Evolutionary conservation across 2,329 filamentous ascomycete species (phyloP).

Genomic region (Microthyrium microscopicum): DNA sequence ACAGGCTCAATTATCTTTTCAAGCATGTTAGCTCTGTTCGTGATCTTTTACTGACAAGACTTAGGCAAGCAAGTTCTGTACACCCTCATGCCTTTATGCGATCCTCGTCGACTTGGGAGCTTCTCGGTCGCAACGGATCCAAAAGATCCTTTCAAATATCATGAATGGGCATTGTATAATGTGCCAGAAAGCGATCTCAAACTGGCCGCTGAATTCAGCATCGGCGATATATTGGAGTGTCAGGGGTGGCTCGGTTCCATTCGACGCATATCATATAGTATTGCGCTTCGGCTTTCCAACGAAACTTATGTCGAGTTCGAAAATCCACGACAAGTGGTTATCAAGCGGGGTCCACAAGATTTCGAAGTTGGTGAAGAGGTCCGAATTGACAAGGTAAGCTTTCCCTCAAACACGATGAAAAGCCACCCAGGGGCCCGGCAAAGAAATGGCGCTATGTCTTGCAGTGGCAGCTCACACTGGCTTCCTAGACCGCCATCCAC

Average conservation of each 20-base stretch:
- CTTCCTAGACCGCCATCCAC: no score
- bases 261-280: conserved; percentile 30
- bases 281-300: conserved; percentile 34
- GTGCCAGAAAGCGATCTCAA: conserved; percentile 7
- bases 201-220: conserved; percentile 14
- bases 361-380: conserved; percentile 33
- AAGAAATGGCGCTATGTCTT: conserved; percentile 27
- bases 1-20: no score
- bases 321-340: conserved; percentile 25
- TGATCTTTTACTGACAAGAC: no score
- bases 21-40: no score
- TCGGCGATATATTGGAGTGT: conserved; percentile 13
- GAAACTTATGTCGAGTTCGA: conserved; percentile 37
- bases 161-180: neutral
- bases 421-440: neutral
- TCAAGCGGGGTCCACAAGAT: conserved; percentile 18
- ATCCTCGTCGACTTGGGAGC: no score
- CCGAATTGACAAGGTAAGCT: conserved; percentile 12
- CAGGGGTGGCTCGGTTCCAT: conserved; percentile 38
- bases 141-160: no score
- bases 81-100: no score
- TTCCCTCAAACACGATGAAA: neutral
- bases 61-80: no score
- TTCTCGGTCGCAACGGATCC: no score
- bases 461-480: no score